A percentile compares a stretch with the other conserved stretches of the same genome.
Evolutionary conservation across 2,329 filamentous ascomycete genomes (phyloP).

Genomic region (Colletotrichum graminicola): DNA sequence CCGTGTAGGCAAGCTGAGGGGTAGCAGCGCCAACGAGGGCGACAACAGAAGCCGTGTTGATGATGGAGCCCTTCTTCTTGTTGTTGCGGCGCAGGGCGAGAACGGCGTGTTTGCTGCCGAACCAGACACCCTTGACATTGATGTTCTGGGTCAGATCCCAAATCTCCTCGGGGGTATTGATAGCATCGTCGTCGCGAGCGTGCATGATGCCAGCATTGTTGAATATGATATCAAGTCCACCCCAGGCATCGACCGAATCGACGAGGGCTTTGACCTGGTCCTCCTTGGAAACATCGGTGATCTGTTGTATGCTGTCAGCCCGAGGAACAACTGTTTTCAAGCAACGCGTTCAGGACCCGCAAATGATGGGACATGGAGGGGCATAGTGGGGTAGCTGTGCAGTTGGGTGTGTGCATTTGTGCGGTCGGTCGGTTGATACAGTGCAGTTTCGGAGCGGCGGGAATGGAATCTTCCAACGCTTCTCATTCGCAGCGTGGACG

Average conservation of each 20-base stretch:
- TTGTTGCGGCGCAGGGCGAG: conserved; percentile 82
- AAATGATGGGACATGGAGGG: conserved; percentile 8
- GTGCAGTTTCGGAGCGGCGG: conserved; percentile 31
- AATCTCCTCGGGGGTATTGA: conserved; percentile 88
- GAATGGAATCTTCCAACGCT: conserved; percentile 12
- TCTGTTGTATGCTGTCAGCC: conserved; percentile 34
- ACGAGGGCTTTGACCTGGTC: conserved; percentile 80
- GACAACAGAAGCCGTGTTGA: conserved; percentile 93
- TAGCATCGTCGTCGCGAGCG: conserved; percentile 80
- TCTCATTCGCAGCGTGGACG: conserved; percentile 42
- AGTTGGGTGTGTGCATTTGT: conserved; percentile 24
- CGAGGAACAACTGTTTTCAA: not conserved
- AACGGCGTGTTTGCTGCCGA: conserved; percentile 91
- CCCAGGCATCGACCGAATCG: conserved; percentile 82
- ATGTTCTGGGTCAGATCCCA: conserved; percentile 95
- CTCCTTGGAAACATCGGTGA: conserved; percentile 87
- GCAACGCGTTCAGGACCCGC: not conserved
- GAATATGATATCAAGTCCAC: conserved; percentile 92
- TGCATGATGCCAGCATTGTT: conserved; percentile 99
- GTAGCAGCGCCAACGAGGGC: conserved; percentile 89
- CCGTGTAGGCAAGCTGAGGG: conserved; percentile 92
- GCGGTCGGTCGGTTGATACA: conserved; percentile 43
- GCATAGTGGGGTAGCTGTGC: conserved; percentile 37
- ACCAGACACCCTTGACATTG: conserved; percentile 99
- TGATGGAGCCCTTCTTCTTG: conserved; percentile 84